Evolutionary conservation across 139 green algal genomes (phyloP), one percentile per base, ranked within the genome.

Genomic region (Chlamydomonas asymmetrica): DNA sequence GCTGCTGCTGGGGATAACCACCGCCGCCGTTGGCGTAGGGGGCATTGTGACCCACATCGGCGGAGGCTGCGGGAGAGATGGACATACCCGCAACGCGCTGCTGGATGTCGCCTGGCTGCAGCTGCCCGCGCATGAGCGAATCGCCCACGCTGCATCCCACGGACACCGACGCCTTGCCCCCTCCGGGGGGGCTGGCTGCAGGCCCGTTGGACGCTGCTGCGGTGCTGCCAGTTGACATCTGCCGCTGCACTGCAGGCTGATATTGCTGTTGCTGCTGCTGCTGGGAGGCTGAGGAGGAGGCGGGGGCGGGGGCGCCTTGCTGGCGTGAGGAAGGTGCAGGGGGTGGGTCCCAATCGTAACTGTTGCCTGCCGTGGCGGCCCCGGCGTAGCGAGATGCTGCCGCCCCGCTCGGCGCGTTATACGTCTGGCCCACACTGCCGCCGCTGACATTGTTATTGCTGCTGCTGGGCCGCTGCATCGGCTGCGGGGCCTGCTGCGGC

Each of bases 141-240:
- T 86, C 75, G 5, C 80, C 80, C 38, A 86, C 75, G 22, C 71
- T 75, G n/a, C 76, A 65, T 27, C 75, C 75, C 8, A 80, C 61
- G 3, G 75, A 82, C 23, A 80, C 71, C 80, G 80, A 83, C 20
- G 16, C 20, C 63, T 43, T 20, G 32, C 25, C 37, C 7, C 57
- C 29, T 35, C 54, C n/a, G 7, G 29, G 41, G 7, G 20, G 62
- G 35, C 34, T 63, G 71, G 37, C 18, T 23, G n/a, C 32, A 32
- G 0, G 74, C 37, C 10, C 22, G 34, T 22, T 66, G 63, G 29
- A 38, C 63, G 3, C 40, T 45, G 9, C 25, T 22, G 1, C 50
- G 49, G 4, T 49, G 48, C 23, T 32, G 13, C 20, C 31, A 23
- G 25, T 31, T 22, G 4, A 7, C 9, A 13, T 76, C 70, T 22